These are phyloP conservation scores for Lentithecium fluviatile DNA, from an alignment of 495 filamentous ascomycete genomes.

Conservation along the genomic window DNA sequence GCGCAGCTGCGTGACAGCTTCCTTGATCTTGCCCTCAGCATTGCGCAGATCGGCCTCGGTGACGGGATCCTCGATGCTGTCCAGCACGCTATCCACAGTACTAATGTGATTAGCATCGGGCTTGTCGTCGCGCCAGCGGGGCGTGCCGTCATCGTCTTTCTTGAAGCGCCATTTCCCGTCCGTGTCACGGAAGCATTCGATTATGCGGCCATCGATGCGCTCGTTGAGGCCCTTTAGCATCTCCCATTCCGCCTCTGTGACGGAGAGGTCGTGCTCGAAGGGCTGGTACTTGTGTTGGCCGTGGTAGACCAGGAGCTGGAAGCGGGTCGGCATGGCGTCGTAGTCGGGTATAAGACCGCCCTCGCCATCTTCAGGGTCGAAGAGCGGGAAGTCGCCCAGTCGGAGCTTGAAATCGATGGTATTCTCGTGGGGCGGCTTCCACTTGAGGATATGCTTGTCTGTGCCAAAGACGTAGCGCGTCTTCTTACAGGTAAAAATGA, in stretches of 20 bases:
- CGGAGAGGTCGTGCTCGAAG: slow-evolving; percentile 61
- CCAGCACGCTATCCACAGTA: slow-evolving; percentile 75
- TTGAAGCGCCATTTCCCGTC: slow-evolving; percentile 72
- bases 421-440: slow-evolving; percentile 92
- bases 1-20: slow-evolving; percentile 39
- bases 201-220: slow-evolving; percentile 76
- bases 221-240: slow-evolving; percentile 64
- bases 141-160: slow-evolving; percentile 44
- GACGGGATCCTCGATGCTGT: slow-evolving; percentile 76
- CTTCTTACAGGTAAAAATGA: slow-evolving; percentile 91
- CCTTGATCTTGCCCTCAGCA: slow-evolving; percentile 61
- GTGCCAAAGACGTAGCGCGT: slow-evolving; percentile 86
- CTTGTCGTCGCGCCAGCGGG: slow-evolving; percentile 89
- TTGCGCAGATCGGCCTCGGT: slow-evolving; percentile 64
- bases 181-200: slow-evolving; percentile 81
- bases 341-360: slow-evolving; percentile 53
- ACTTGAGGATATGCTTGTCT: slow-evolving; percentile 90
- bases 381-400: slow-evolving; percentile 66
- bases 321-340: slow-evolving; percentile 54
- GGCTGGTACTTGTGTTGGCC: slow-evolving; percentile 56
- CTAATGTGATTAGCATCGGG: slow-evolving; percentile 81
- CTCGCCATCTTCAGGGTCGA: slow-evolving; percentile 59
- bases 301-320: slow-evolving; percentile 58
- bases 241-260: slow-evolving; percentile 82
- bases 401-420: slow-evolving; percentile 84